These are phyloP conservation scores for Cercis canadensis DNA, from an alignment of 306 rosid species.

Conservation along the genomic window DNA sequence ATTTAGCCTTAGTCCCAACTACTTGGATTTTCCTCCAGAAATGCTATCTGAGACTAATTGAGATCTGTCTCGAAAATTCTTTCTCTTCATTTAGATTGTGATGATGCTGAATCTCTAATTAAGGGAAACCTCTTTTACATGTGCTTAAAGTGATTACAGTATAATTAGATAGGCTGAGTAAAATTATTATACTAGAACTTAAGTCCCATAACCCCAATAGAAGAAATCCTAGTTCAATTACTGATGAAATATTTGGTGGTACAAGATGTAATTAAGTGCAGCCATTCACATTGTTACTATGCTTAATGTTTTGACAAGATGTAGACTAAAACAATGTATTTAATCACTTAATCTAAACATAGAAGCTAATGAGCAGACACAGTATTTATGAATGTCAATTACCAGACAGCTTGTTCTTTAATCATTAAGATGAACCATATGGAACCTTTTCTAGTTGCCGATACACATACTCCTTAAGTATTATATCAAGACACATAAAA, in stretches of 20 bases:
- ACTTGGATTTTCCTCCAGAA: background rate
- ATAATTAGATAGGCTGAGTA: background rate
- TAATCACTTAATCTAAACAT: background rate
- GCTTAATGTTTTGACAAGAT: background rate
- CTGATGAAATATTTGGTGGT: background rate
- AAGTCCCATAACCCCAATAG: background rate
- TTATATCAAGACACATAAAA: background rate
- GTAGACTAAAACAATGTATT: background rate
- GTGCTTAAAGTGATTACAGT: background rate
- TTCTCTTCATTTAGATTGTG: no score
- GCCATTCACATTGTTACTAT: background rate
- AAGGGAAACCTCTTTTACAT: no score
- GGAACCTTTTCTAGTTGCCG: background rate
- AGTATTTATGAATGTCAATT: background rate
- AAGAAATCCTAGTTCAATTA: background rate
- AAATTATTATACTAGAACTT: background rate
- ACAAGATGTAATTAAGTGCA: background rate
- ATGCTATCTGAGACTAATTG: conserved; percentile 25
- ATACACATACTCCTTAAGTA: no score
- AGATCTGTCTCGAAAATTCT: no score
- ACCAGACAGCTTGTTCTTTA: background rate
- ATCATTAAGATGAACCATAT: background rate
- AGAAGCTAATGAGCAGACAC: background rate
- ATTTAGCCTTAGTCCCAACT: no score
- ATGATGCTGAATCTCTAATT: no score